Evolutionary conservation across 192 early-diverging fungal genomes (phyloP).

Genomic region (Physocladia obscura): DNA sequence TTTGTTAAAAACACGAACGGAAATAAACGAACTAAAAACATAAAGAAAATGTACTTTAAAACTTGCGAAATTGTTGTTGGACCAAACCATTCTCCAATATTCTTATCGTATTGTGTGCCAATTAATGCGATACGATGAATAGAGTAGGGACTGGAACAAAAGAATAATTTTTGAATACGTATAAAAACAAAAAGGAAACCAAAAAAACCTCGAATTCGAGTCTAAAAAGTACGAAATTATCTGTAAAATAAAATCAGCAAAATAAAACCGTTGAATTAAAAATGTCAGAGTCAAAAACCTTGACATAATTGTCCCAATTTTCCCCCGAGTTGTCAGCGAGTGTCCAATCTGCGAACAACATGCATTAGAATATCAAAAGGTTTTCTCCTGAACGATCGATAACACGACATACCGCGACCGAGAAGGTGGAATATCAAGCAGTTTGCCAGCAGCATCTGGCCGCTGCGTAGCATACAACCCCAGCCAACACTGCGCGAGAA

Average conservation of each 20-base stretch:
- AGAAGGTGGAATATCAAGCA: slow-evolving; percentile 73
- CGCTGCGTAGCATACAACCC: slow-evolving; percentile 97
- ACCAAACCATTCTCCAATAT: slow-evolving; percentile 98
- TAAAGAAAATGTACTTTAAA: not conserved
- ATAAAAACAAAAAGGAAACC: not conserved
- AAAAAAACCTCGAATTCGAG: slow-evolving; percentile 32
- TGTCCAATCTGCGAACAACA: slow-evolving; percentile 33
- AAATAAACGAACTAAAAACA: not conserved
- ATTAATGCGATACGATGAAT: slow-evolving; percentile 86
- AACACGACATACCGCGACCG: no score
- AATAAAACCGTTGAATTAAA: not conserved
- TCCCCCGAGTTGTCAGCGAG: slow-evolving; percentile 27
- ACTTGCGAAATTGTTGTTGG: slow-evolving; percentile 84
- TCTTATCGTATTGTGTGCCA: slow-evolving; percentile 81
- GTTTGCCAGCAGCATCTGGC: slow-evolving; percentile 89
- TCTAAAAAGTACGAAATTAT: slow-evolving; percentile 84
- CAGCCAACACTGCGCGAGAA: slow-evolving; percentile 46
- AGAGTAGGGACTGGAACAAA: slow-evolving; percentile 85
- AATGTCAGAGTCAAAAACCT: slow-evolving; percentile 3
- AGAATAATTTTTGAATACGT: not conserved
- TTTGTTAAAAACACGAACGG: not conserved
- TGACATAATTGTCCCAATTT: slow-evolving; percentile 34
- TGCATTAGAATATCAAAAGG: not conserved
- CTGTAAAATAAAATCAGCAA: slow-evolving; percentile 21
- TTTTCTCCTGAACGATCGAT: slow-evolving; percentile 47